These are phyloP conservation scores for Talaromyces sp. DNA, from an alignment of 2,329 filamentous ascomycete species.

Conservation along the genomic window DNA sequence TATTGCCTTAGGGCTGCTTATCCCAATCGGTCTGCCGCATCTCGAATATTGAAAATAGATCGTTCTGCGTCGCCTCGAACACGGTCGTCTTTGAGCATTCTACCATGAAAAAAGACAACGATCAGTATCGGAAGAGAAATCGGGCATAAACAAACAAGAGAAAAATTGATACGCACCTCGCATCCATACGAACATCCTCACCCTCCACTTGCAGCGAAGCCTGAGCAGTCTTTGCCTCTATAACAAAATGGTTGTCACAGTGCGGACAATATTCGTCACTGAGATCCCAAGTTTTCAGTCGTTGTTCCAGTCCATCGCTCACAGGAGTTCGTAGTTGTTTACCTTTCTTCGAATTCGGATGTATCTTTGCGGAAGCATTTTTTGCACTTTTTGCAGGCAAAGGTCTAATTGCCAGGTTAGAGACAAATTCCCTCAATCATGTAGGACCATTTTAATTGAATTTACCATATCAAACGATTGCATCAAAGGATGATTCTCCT, in stretches of 20 bases:
- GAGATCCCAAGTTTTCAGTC: background rate
- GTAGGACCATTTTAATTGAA: background rate
- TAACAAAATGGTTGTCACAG: conserved; percentile 96
- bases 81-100: conserved; percentile 89
- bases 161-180: conserved; percentile 44
- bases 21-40: conserved; percentile 69
- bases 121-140: background rate
- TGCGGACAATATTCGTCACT: conserved; percentile 97
- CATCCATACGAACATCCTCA: conserved; percentile 80
- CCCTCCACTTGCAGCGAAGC: conserved; percentile 81
- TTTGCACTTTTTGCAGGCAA: conserved; percentile 98
- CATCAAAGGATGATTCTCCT: conserved; percentile 68
- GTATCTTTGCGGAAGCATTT: conserved; percentile 97
- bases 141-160: background rate
- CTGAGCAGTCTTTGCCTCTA: conserved; percentile 82
- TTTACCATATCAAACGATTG: conserved; percentile 77
- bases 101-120: conserved; percentile 20
- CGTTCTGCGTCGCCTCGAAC: conserved; percentile 55
- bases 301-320: background rate
- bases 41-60: conserved; percentile 70
- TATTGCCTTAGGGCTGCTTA: conserved; percentile 39
- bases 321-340: conserved; percentile 1
- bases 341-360: conserved; percentile 81
- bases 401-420: conserved; percentile 43
- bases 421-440: background rate